A percentile compares a stretch with the other conserved stretches of the same genome.
These are phyloP conservation scores for Thymus mandschuricus DNA, from an alignment of 257 asterid genomes.

Conservation along the genomic window DNA sequence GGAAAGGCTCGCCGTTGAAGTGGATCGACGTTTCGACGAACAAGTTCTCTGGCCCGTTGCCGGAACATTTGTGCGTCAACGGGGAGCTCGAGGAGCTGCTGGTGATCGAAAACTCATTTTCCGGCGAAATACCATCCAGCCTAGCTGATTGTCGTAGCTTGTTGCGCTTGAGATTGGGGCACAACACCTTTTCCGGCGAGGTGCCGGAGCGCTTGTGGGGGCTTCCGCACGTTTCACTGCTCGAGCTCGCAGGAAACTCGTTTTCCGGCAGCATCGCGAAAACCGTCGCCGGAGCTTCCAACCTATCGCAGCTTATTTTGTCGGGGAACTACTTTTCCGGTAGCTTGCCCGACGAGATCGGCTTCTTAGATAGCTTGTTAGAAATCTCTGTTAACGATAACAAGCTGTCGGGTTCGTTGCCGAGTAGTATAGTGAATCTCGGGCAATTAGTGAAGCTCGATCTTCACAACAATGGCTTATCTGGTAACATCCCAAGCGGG, in stretches of 20 bases:
- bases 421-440: constrained; percentile 73
- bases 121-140: constrained; percentile 74
- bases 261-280: constrained; percentile 80
- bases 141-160: constrained; percentile 77
- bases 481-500: constrained; percentile 74
- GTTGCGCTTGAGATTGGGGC: constrained; percentile 74
- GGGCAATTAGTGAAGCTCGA: constrained; percentile 86
- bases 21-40: constrained; percentile 92
- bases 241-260: constrained; percentile 73
- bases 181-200: constrained; percentile 70
- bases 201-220: constrained; percentile 91
- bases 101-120: constrained; percentile 65
- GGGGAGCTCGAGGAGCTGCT: constrained; percentile 71
- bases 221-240: constrained; percentile 79
- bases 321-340: constrained; percentile 86
- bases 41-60: constrained; percentile 68
- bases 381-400: constrained; percentile 71
- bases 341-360: constrained; percentile 75
- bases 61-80: constrained; percentile 58
- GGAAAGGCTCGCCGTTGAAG: constrained; percentile 67
- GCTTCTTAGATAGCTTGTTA: constrained; percentile 64
- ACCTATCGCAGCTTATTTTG: constrained; percentile 73
- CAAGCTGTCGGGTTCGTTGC: constrained; percentile 69
- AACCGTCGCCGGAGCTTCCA: constrained; percentile 74
- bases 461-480: constrained; percentile 70